Evolutionary conservation across 331 rosid species (phyloP), one percentile per base, ranked within the genome.

Genomic region (Quercus phellos): DNA sequence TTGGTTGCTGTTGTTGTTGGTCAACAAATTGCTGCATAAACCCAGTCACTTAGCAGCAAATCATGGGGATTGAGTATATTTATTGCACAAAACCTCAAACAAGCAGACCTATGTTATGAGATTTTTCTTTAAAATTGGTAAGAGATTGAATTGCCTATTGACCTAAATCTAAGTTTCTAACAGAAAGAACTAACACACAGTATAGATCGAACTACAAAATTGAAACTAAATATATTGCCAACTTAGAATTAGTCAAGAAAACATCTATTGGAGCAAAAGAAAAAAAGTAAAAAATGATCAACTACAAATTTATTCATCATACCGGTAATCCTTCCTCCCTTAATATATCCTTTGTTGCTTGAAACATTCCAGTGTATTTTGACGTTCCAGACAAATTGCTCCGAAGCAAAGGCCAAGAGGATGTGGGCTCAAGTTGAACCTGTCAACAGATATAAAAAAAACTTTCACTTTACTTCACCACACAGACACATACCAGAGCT

Each of bases 381-480:
- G 98, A 89, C 1, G 91, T 91, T 12, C 68, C 73, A 16, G 90
- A 71, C 75, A 90, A 74, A 83, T 79, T 85, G 81, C 74, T 88
- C 12, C 81, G 90, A 26, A 89, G 78, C 67, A 90, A 76, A 74
- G 90, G 91, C 99, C 98, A 91, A 30, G 93, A 79, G 51, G 98
- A 32, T 4, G 97, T 92, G 26, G 99, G 99, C 84, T 94, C 98
- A 53, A 94, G 85, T 68, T 94, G 98, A 83, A 94, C 99, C 99
- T 94, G 70, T 74, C 50, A 82, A 72, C 77, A 72, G 79, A 77
- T 21, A 4, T 26, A 6, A 46, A 73, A 32, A 30, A 56, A 29
- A 46, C 26, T 51, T 58, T 79, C 64, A 34, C 78, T 74, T 78
- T 60, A 81, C 74, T 56, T 54, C 30, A 72, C 71, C n/a, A 19